These are phyloP conservation scores for Daedaleopsis nitida DNA, from an alignment of 768 basidiomycete species.

Conservation along the genomic window DNA sequence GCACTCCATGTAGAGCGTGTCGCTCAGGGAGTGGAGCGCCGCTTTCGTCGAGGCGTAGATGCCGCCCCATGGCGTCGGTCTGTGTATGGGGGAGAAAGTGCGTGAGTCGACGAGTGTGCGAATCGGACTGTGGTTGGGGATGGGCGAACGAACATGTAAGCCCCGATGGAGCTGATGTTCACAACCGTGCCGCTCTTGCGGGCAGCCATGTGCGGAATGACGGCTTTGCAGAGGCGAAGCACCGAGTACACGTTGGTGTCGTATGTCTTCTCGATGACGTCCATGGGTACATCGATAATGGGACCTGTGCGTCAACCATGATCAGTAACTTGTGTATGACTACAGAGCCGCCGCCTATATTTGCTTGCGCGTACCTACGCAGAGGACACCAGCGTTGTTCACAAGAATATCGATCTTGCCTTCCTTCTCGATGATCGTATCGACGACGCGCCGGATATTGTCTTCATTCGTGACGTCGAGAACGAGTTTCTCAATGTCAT, in stretches of 20 bases:
- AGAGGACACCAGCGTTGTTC: conserved; percentile 66
- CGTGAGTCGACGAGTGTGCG: too few relatives aligned
- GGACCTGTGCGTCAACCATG: conserved; percentile 36
- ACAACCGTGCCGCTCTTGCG: conserved; percentile 65
- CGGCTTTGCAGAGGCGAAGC: conserved; percentile 63
- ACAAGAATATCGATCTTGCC: conserved; percentile 75
- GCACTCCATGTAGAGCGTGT: conserved; percentile 75
- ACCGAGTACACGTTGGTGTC: conserved; percentile 71
- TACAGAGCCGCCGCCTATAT: background rate
- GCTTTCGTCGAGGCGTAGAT: conserved; percentile 63
- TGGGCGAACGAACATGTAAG: conserved; percentile 49
- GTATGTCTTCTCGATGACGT: conserved; percentile 54
- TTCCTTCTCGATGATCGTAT: conserved; percentile 52
- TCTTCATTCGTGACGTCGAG: conserved; percentile 70
- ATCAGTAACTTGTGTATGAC: too few relatives aligned
- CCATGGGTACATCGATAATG: conserved; percentile 56
- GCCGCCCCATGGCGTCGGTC: conserved; percentile 72
- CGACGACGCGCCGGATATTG: conserved; percentile 50
- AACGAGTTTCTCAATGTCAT: conserved; percentile 47
- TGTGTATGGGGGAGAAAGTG: conserved; percentile 27
- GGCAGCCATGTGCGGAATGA: conserved; percentile 74
- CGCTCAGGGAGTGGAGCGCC: conserved; percentile 58
- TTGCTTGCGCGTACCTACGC: conserved; percentile 41
- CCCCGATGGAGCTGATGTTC: conserved; percentile 74
- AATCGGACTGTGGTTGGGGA: too few relatives aligned